Percentiles rank a stretch among this genome's conserved stretches.
These are phyloP conservation scores for Taphrina betulina DNA, from an alignment of 1,139 yeast species.

Conservation along the genomic window DNA sequence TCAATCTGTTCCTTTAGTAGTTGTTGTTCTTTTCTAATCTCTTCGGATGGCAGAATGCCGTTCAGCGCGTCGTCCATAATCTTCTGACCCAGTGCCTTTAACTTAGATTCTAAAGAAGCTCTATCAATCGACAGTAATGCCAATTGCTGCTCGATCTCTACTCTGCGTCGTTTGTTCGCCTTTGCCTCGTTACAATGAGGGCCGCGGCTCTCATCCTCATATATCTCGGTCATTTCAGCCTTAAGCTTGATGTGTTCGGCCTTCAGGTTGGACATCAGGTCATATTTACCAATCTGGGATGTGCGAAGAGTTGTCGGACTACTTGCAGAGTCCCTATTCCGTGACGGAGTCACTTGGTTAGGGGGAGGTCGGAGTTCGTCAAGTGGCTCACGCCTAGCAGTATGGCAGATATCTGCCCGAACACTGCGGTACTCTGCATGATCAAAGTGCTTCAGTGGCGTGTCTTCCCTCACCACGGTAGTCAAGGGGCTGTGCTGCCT, in stretches of 20 bases:
- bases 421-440: background rate
- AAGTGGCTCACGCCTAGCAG: no score
- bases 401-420: background rate
- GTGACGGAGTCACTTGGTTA: background rate
- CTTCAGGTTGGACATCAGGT: background rate
- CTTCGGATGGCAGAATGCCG: conserved; percentile 15
- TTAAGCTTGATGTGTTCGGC: conserved; percentile 11
- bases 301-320: no score
- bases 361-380: background rate
- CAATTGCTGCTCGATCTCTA: conserved; percentile 1
- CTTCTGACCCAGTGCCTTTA: background rate
- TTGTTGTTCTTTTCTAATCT: conserved; percentile 12
- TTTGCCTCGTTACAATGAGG: conserved; percentile 6
- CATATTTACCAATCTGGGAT: no score
- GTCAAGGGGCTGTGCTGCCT: no score
- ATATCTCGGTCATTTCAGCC: conserved; percentile 20
- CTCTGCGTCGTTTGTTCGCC: conserved; percentile 1
- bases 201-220: conserved; percentile 15
- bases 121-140: background rate
- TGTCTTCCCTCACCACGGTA: background rate
- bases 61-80: conserved; percentile 5
- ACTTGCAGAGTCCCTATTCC: background rate
- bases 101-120: conserved; percentile 2
- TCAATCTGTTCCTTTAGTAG: background rate
- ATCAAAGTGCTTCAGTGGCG: background rate